A percentile compares a stretch with the other conserved stretches of the same genome.
Evolutionary conservation across 257 asterid genomes (phyloP).

Genomic region (Solanum appendiculatum): DNA sequence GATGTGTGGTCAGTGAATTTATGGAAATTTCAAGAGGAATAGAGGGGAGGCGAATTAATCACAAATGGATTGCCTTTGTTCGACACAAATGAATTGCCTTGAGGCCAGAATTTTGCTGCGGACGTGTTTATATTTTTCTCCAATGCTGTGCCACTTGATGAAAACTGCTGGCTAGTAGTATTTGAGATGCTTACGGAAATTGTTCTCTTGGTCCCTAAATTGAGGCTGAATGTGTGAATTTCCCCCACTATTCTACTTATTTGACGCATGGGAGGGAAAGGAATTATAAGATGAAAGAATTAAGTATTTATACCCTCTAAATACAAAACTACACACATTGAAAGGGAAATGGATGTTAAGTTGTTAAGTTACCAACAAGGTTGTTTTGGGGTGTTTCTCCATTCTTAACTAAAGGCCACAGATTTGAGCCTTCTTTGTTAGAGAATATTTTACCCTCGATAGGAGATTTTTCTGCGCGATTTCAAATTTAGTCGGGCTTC

Average conservation of each 20-base stretch:
- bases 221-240: background rate
- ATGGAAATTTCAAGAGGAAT: background rate
- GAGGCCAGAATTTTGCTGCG: background rate
- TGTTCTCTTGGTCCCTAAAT: background rate
- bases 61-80: background rate
- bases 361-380: too few species aligned
- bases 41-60: conserved; percentile 7
- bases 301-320: too few species aligned
- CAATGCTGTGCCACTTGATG: background rate
- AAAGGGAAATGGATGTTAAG: too few species aligned
- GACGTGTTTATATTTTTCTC: conserved; percentile 18
- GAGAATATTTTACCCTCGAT: too few species aligned
- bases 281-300: background rate
- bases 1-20: background rate
- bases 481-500: too few species aligned
- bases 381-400: too few species aligned
- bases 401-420: too few species aligned
- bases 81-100: conserved; percentile 4
- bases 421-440: too few species aligned
- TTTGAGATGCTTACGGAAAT: background rate
- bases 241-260: background rate
- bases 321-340: too few species aligned
- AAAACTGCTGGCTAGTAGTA: background rate
- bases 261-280: background rate
- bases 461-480: too few species aligned